Evolutionary conservation across 257 asterid species (phyloP).

Genomic region (Solanum clarkiae): DNA sequence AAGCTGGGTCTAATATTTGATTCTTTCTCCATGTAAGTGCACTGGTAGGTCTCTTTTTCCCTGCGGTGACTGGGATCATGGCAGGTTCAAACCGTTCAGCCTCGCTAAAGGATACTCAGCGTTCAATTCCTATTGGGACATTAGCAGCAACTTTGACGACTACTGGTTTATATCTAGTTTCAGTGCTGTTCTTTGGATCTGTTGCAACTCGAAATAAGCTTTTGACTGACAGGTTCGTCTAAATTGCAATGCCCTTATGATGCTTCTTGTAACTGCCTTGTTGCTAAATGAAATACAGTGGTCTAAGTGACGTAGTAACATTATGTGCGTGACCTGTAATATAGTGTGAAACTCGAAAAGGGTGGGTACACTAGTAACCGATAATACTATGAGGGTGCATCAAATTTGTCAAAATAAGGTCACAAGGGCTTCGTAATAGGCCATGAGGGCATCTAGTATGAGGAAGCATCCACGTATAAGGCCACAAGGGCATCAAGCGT

Average conservation of each 20-base stretch:
- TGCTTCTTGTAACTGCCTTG: background rate
- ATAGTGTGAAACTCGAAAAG: background rate
- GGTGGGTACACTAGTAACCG: background rate
- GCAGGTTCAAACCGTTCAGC: constrained; percentile 99
- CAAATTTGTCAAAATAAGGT: background rate
- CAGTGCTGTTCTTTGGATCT: constrained; percentile 89
- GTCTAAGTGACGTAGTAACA: background rate
- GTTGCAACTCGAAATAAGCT: constrained; percentile 92
- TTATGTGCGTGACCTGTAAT: background rate
- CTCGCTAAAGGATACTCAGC: constrained; percentile 97
- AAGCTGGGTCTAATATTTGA: constrained; percentile 22
- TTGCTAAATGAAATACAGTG: background rate
- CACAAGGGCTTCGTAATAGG: background rate
- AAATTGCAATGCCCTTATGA: background rate
- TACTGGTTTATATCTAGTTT: constrained; percentile 51
- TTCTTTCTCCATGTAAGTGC: constrained; percentile 53
- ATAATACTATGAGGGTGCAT: background rate
- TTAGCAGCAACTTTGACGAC: constrained; percentile 86
- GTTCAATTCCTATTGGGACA: constrained; percentile 93
- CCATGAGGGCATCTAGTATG: background rate
- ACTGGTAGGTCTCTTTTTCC: constrained; percentile 97
- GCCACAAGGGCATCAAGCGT: background rate
- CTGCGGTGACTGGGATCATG: constrained; percentile 99
- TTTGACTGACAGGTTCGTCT: constrained; percentile 79
- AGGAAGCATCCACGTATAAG: background rate